Conservation (phyloP, 2,329 filamentous ascomycete genomes). For the Simplicillium aogashimaense region DNA sequence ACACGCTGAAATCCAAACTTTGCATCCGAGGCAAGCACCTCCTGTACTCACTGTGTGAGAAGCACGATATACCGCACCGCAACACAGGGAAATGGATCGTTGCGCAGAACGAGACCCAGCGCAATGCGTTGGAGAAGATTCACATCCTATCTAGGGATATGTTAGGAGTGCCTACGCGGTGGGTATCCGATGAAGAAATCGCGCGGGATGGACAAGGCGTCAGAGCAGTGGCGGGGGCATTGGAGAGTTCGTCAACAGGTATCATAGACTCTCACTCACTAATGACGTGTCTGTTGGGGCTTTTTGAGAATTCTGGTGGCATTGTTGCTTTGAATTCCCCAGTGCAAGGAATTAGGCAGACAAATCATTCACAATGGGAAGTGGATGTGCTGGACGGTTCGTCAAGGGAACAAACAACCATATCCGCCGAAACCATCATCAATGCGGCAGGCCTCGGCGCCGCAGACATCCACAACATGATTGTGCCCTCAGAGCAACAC, state of each 20-base stretch:
- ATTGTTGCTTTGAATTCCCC: slow-evolving; percentile 59
- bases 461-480: slow-evolving; percentile 69
- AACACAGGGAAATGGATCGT: slow-evolving; percentile 92
- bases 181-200: slow-evolving; percentile 56
- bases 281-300: slow-evolving; percentile 71
- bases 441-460: slow-evolving; percentile 82
- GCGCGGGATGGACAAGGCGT: slow-evolving; percentile 62
- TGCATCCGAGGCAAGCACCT: slow-evolving; percentile 69
- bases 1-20: slow-evolving; percentile 70
- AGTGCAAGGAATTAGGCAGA: slow-evolving; percentile 50
- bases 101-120: slow-evolving; percentile 67
- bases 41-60: slow-evolving; percentile 69
- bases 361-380: slow-evolving; percentile 53
- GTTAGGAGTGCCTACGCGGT: slow-evolving; percentile 58
- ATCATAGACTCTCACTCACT: slow-evolving; percentile 82
- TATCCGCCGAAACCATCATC: slow-evolving; percentile 68
- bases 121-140: slow-evolving; percentile 46
- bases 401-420: slow-evolving; percentile 38
- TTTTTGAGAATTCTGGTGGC: slow-evolving; percentile 69
- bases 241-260: slow-evolving; percentile 80
- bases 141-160: slow-evolving; percentile 29
- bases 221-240: slow-evolving; percentile 56
- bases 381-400: slow-evolving; percentile 42
- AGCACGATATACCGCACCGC: slow-evolving; percentile 56
- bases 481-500: slow-evolving; percentile 50